Evolutionary conservation across 2,329 filamentous ascomycete genomes (phyloP), one percentile per base, ranked within the genome.

Genomic region (Ophiostoma australiae): DNA sequence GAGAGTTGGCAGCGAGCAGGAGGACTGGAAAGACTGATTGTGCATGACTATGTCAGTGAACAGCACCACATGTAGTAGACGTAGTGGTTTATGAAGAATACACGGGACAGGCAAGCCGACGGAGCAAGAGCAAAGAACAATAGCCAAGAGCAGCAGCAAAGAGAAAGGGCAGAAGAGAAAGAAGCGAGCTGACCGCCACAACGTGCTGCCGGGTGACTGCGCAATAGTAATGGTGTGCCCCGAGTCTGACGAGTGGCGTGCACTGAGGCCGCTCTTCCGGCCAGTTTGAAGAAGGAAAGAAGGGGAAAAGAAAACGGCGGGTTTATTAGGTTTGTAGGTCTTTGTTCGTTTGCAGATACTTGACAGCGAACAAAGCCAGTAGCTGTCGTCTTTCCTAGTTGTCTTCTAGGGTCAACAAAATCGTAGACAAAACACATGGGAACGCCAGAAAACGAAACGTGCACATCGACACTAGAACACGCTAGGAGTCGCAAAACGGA

Each of bases 191-290:
- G 52, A 27, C 52, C 52, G 52, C 52, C 10, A 58, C 52, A 13
- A 27, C 48, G 44, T 55, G 48, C 48, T n/a, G 44, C 52, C 52
- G 52, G 52, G 52, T 58, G 52, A 58, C 52, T 27, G 52, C 52
- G 13, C 37, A 11, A 39, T 39, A 8, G 13, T 17, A 1, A 11
- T 27, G 52, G 52, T 58, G 52, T 58, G n/a, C 52, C n/a, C 20
- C 52, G 23, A 58, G 52, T 27, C 5, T 5, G 20, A 17, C 15
- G 15, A 23, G 48, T 55, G 48, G 52, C 27, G 52, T 58, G 52
- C n/a, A 27, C n/a, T 23, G n/a, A 27, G 6, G 52, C 52, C 52
- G 52, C 23, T 27, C 13, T 58, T 58, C 20, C 52, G 23, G 52
- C 15, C 39, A 13, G 13, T 3, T 41, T 41, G 39, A 41, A n/a